These are phyloP conservation scores for Ophiostoma pallidulum DNA, from an alignment of 2,329 filamentous ascomycete species.

Conservation along the genomic window DNA sequence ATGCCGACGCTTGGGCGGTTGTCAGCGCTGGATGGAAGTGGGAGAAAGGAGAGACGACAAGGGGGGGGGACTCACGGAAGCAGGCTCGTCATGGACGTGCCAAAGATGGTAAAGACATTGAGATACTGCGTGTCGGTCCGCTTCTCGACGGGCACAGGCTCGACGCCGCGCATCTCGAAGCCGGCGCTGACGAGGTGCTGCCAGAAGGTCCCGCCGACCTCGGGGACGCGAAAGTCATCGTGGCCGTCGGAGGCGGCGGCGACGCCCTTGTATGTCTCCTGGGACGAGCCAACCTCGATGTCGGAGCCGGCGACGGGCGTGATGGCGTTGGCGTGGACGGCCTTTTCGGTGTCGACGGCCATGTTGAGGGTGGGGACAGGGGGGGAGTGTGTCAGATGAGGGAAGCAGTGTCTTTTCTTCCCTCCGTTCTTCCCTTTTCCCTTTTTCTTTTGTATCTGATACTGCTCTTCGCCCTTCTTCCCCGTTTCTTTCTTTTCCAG, in stretches of 20 bases:
- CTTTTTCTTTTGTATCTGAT: not conserved
- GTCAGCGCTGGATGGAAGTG: not conserved
- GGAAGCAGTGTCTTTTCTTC: not conserved
- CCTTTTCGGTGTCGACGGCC: not conserved
- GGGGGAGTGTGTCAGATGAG: not conserved
- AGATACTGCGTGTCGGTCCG: constrained; percentile 32
- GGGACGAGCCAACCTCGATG: constrained; percentile 3
- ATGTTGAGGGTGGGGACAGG: not conserved
- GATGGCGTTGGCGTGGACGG: constrained; percentile 1
- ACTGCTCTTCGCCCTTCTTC: too few species aligned
- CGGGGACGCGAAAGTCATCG: constrained; percentile 10
- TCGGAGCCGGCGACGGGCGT: not conserved
- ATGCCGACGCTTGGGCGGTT: constrained; percentile 52
- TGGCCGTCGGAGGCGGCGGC: not conserved
- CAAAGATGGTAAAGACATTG: constrained; percentile 40
- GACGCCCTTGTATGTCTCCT: constrained; percentile 1
- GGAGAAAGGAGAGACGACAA: not conserved
- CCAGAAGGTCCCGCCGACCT: constrained; percentile 4
- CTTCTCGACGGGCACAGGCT: constrained; percentile 34
- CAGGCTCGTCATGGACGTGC: constrained; percentile 38
- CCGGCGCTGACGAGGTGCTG: constrained; percentile 2
- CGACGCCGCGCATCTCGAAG: constrained; percentile 35
- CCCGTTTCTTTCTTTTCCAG: not conserved
- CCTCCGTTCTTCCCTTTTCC: not conserved
- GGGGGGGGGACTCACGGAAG: constrained; percentile 27